Evolutionary conservation across 257 asterid species (phyloP), one percentile per base, ranked within the genome.

Genomic region (Ocimum tenuiflorum): DNA sequence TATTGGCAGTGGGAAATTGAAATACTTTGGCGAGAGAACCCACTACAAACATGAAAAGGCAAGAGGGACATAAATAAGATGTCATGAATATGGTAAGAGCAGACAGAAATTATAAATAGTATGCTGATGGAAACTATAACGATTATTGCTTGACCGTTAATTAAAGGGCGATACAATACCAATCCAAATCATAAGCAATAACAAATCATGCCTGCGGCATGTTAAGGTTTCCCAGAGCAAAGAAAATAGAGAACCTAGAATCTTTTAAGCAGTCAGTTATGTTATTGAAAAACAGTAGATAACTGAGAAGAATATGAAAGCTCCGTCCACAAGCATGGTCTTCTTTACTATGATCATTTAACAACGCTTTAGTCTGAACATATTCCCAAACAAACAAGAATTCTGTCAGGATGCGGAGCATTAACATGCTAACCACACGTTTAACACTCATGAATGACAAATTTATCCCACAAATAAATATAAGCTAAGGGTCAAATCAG

Each of bases 1-100:
- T 57, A 92, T 92, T 23, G 99, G 99, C 35, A 87, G 78, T 20
- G 99, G 96, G 69, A 92, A 89, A 80, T 92, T 89, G 88, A 92
- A 92, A 79, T 92, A 89, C 76, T 87, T 92, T 67, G 96, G 97
- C 12, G 99, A 92, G 74, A 92, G 97, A 71, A 92, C 94, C 99
- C 99, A 92, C 99, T 92, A 85, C 80, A 80, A 49, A 47, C 61
- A 68, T 78, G 63, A 71, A 71, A 56, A 27, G 20, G 43, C 14
- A 41, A 68, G 17, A 65, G 58, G 68, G 23, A 29, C 47, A 18
- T 57, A 38, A 64, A 47, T 24, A 62, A 5, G 67, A 65, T 65
- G 62, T 49, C 48, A 14, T 52, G 39, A 8, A 65, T 42, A 53
- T 14, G 43, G 17, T 23, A 65, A 73, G 31, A 56, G 47, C 77